A percentile compares a stretch with the other conserved stretches of the same genome.
Evolutionary conservation across 106 monocot genomes (phyloP).

Genomic region (Gastrodia elata): DNA sequence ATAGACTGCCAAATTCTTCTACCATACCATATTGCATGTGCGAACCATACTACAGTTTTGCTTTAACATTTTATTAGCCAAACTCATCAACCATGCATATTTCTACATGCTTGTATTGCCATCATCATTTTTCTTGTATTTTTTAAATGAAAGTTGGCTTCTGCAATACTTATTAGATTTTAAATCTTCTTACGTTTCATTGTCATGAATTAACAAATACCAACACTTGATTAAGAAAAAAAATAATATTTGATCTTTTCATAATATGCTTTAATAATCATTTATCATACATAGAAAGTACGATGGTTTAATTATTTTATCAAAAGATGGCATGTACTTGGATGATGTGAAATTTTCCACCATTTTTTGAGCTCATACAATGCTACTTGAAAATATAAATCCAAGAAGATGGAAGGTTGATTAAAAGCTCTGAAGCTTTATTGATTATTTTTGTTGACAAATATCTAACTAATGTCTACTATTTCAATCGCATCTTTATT

Average conservation of each 20-base stretch:
- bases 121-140: no score
- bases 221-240: neutral
- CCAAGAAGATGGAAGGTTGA: neutral
- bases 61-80: neutral
- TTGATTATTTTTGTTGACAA: no score
- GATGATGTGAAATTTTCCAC: neutral
- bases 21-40: neutral
- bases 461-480: no score
- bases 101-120: neutral
- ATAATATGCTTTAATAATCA: neutral
- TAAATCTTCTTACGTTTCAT: neutral
- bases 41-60: neutral
- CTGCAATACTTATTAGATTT: no score
- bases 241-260: neutral
- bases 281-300: no score
- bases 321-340: neutral
- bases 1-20: neutral
- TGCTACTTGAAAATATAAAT: neutral
- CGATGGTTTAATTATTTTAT: no score
- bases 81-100: neutral
- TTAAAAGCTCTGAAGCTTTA: neutral
- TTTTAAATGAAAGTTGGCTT: no score
- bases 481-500: neutral
- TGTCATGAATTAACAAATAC: neutral
- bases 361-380: neutral